Evolutionary conservation across 306 rosid genomes (phyloP).

Genomic region (Cercis canadensis): DNA sequence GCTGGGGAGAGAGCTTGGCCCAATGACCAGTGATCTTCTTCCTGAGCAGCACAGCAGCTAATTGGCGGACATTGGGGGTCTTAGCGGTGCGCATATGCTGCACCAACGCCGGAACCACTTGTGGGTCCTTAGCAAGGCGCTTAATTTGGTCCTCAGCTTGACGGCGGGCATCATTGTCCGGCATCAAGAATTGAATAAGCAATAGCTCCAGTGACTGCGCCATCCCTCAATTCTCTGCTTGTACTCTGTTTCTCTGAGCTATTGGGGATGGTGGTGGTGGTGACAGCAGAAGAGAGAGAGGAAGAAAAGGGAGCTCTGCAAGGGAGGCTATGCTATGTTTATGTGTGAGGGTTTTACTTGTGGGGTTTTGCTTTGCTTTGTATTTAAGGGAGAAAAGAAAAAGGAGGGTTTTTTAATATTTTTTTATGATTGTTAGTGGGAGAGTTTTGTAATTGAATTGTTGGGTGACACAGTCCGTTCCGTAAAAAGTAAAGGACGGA

Average conservation of each 20-base stretch:
- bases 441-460: too few relatives aligned
- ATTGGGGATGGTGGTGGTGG: background rate
- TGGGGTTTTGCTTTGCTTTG: too few relatives aligned
- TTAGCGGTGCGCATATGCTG: slow-evolving; percentile 96
- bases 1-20: slow-evolving; percentile 87
- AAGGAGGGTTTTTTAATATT: too few relatives aligned
- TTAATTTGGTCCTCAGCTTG: slow-evolving; percentile 97
- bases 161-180: slow-evolving; percentile 97
- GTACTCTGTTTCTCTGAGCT: background rate
- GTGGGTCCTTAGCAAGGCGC: slow-evolving; percentile 91
- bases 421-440: too few relatives aligned
- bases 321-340: too few relatives aligned
- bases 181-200: slow-evolving; percentile 94
- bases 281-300: too few relatives aligned
- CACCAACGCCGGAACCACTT: slow-evolving; percentile 89
- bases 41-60: slow-evolving; percentile 93
- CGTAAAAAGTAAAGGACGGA: too few relatives aligned
- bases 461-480: too few relatives aligned
- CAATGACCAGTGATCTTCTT: slow-evolving; percentile 98
- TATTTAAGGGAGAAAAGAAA: too few relatives aligned
- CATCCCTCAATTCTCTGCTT: slow-evolving; percentile 43
- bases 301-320: too few relatives aligned
- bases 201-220: slow-evolving; percentile 92
- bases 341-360: too few relatives aligned
- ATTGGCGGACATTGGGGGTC: slow-evolving; percentile 95